Evolutionary conservation across 2,329 filamentous ascomycete genomes (phyloP), one percentile per base, ranked within the genome.

Genomic region (Cladosporium colombiae): DNA sequence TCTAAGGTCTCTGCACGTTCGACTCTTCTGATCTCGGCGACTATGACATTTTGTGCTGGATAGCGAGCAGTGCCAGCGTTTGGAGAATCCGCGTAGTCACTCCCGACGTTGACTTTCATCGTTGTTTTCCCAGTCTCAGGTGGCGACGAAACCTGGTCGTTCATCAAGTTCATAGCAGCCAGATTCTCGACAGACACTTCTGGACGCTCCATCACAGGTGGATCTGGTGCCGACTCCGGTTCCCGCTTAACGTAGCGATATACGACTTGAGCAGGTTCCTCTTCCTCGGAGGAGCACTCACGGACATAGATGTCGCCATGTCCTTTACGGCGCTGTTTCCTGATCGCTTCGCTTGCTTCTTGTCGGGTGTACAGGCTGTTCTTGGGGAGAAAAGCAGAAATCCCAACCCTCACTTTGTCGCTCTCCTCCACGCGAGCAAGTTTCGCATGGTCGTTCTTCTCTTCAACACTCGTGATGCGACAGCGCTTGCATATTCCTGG

Each of bases 401-500:
- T 46, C n/a, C 74, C 74, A 6, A 75, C 52, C 37, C 68, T 70
- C 46, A 73, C 64, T 33, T 71, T 66, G 55, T 72, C 70, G 66
- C 73, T 76, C 49, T 73, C 70, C 31, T 65, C 33, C 27, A 68
- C 27, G 50, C 68, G 65, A 11, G 70, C 65, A 18, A 73, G 37
- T 18, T 72, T 68, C 16, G 66, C 63, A 18, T 62, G 61, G 5
- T 64, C 57, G 21, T 65, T 65, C 27, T 62, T 65, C 21, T 73
- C 72, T 10, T 73, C 70, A 16, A 70, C 70, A 14, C 70, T 67
- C 14, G 62, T 65, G 25, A 73, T 69, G 25, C 72, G 74, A 55
- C 76, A 78, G 57, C 74, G 70, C 65, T 74, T 68, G 68, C 76
- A 78, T 18, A 78, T 75, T 5, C 72, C 73, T 53, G 74, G 73